Evolutionary conservation across 805 yeast species (phyloP), one percentile per base, ranked within the genome.

Genomic region (Candida boleticola): DNA sequence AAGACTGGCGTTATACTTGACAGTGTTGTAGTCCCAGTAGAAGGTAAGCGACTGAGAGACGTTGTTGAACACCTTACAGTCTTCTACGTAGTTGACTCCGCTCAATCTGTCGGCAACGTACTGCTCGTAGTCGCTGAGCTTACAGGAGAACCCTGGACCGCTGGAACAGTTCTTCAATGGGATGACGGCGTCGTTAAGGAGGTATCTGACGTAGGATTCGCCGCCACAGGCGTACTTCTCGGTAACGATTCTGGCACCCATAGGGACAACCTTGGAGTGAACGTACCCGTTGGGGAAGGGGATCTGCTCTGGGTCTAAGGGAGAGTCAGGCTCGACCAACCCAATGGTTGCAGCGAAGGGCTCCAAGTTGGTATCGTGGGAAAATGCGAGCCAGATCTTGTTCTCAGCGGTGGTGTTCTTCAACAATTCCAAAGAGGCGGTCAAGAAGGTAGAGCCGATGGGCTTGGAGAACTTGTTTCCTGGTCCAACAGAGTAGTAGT

Each of bases 11-110:
- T 33, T 21, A 19, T 33, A 33, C 25, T 18, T 16, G 9, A 18
- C 19, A 14, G 16, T 35, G 11, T 35, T 17, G 41, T 59, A 71
- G 49, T 71, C 73, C 76, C 76, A 71, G 53, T 63, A 68, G 51
- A 70, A 71, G 1, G 71, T 57, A 34, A 69, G 52, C 17, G 51
- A 43, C 16, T 50, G 38, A 5, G 38, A 25, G 5, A 35, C 38
- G n/a, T 22, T 22, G n/a, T 22, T 25, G 38, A 22, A 22, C 5
- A 35, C 29, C 18, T 55, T 55, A 50, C 76, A 71, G 20, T 64
- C 64, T 18, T 52, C 45, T 29, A 46, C 51, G 47, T 58, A 69
- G 33, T 54, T 51, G 14, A 53, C 43, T 40, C 61, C 63, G 3
- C 50, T 48, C 40, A 66, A 41, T 50, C 65, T 61, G 17, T 45